Evolutionary conservation across 2,329 filamentous ascomycete genomes (phyloP).

Genomic region (Fusarium decemcellulare): DNA sequence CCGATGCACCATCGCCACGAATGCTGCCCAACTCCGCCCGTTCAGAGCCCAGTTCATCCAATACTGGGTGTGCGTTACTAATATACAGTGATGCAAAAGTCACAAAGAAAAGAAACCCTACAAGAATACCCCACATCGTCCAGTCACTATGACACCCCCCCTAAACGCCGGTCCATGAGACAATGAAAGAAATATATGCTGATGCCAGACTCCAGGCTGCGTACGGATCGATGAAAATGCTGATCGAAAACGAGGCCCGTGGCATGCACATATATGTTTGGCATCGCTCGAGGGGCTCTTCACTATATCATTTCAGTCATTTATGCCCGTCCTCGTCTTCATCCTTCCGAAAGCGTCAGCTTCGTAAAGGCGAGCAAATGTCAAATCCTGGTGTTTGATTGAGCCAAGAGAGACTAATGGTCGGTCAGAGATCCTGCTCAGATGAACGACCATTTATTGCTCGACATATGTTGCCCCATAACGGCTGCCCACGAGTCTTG

Average conservation of each 20-base stretch:
- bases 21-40: slow-evolving; percentile 28
- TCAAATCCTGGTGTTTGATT: not conserved
- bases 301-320: slow-evolving; percentile 33
- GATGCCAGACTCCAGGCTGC: slow-evolving; percentile 43
- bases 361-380: slow-evolving; percentile 24
- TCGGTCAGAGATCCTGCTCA: slow-evolving; percentile 43
- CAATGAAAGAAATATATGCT: slow-evolving; percentile 34
- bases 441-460: slow-evolving; percentile 52
- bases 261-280: slow-evolving; percentile 7
- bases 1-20: slow-evolving; percentile 21
- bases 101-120: slow-evolving; percentile 29
- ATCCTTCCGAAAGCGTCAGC: slow-evolving; percentile 24
- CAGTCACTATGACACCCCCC: slow-evolving; percentile 20
- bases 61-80: slow-evolving; percentile 25
- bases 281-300: slow-evolving; percentile 11
- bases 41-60: slow-evolving; percentile 13
- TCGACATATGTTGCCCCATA: slow-evolving; percentile 47
- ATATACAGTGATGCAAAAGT: slow-evolving; percentile 42
- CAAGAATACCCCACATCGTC: slow-evolving; percentile 14
- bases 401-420: slow-evolving; percentile 18
- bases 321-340: slow-evolving; percentile 19
- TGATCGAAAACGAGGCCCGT: slow-evolving; percentile 19
- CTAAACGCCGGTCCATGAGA: slow-evolving; percentile 45
- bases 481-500: slow-evolving; percentile 56
- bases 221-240: slow-evolving; percentile 31